Evolutionary conservation across 176 grass and related monocot species (phyloP), one percentile per base, ranked within the genome.

Genomic region (Eleusine indica): DNA sequence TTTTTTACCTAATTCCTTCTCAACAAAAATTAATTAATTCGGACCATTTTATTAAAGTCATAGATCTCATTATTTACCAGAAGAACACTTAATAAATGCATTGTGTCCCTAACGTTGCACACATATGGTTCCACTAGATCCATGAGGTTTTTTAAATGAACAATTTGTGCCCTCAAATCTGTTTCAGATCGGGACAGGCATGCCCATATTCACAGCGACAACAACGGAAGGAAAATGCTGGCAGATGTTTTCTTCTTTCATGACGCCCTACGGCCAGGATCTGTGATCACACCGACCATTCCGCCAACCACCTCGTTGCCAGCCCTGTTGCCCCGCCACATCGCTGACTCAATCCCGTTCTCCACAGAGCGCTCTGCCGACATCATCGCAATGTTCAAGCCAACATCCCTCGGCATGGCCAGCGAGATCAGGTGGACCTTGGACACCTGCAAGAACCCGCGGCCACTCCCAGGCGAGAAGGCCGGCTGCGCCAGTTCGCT

Each of bases 331-430:
- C 69, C 74, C 6, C 80, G 62, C 40, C 9, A 7, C 2, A 35
- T 65, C 4, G 84, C 88, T 1, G 30, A 62, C 30, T 19, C 88
- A 32, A 41, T 83, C 32, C 88, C 84, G 0, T 90, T 90, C 88
- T 83, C 84, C 29, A 46, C 22, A 19, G 4, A 43, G 2, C 75
- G 39, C 14, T 14, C 83, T 16, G 32, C 14, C 12, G 70, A 66
- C 68, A 37, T 87, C 47, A 9, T 87, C 6, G 19, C 9, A 44
- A 49, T 19, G 53, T 66, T 75, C 48, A 11, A 21, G 12, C 70
- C 69, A 3, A 38, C n/a, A 2, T 87, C 85, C 12, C 4, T 6
- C 4, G 44, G 40, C 22, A 62, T 61, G 52, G 85, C 85, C 5
- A 16, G 29, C 17, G 61, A 15, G 46, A 87, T 81, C 4, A 3